phyloP scores from a whole-genome alignment of 805 yeast species.

The Saccharomyces cerevisiae region DNA sequence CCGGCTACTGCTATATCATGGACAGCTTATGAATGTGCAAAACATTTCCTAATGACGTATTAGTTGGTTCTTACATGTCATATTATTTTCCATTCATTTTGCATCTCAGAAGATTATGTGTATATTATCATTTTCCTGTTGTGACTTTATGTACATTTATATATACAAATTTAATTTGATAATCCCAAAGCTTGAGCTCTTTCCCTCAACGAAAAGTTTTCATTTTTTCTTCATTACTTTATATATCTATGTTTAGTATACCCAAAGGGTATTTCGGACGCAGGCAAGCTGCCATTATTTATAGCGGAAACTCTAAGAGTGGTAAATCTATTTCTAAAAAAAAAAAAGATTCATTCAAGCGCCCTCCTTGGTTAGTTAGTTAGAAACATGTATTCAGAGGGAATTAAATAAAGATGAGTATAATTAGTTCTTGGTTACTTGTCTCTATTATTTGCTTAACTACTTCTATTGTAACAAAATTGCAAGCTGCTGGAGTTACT shows the following conservation, averaged over 20 bases:
- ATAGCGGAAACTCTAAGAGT: not conserved
- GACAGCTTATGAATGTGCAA: slow-evolving; percentile 98
- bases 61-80: not conserved
- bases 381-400: too few species aligned
- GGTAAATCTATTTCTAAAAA: not conserved
- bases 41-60: slow-evolving; percentile 33
- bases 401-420: not conserved
- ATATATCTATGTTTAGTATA: not conserved
- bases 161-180: not conserved
- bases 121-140: not conserved
- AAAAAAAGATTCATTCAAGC: not conserved
- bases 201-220: not conserved
- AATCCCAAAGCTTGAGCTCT: not conserved
- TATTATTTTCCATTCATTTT: not conserved
- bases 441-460: not conserved
- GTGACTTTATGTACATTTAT: not conserved
- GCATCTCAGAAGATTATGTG: not conserved
- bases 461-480: not conserved
- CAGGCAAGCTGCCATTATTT: not conserved
- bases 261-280: not conserved
- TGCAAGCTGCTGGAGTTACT: slow-evolving; percentile 18
- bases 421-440: not conserved
- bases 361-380: not conserved
- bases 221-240: not conserved
- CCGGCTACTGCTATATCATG: slow-evolving; percentile 98